phyloP scores from a whole-genome alignment of 495 filamentous ascomycete species.

The Lophiostoma macrostomum region DNA sequence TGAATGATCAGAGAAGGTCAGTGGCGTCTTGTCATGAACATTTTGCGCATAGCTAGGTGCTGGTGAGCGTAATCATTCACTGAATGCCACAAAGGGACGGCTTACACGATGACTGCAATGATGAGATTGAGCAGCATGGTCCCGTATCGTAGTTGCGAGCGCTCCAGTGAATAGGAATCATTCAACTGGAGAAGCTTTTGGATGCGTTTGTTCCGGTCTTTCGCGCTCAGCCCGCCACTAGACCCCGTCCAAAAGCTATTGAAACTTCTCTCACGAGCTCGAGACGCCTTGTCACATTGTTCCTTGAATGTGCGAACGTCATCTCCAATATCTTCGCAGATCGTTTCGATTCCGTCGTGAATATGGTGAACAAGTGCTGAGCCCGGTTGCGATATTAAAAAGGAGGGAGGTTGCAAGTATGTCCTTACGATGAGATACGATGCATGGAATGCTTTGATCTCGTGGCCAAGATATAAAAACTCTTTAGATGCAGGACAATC shows the following conservation, averaged over 20 bases:
- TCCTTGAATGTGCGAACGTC: neutral
- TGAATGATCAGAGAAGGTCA: constrained; percentile 4
- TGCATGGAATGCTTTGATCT: constrained; percentile 16
- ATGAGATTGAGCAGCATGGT: constrained; percentile 10
- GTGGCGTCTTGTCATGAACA: neutral
- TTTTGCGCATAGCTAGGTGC: constrained; percentile 1
- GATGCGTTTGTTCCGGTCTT: constrained; percentile 7
- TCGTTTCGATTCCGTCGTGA: constrained; percentile 4
- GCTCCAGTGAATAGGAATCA: neutral
- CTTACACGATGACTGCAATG: constrained; percentile 13
- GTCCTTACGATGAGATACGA: constrained; percentile 6
- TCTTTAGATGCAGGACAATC: constrained; percentile 9
- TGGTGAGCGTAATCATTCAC: neutral
- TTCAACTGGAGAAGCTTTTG: constrained; percentile 6
- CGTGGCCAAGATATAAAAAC: constrained; percentile 5
- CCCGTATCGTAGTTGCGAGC: constrained; percentile 11
- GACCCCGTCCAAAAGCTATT: neutral
- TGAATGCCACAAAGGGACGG: neutral
- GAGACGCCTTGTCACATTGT: neutral
- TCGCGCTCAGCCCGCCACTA: neutral
- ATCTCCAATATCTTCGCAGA: neutral
- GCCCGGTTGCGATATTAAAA: neutral
- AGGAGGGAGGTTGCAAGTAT: neutral
- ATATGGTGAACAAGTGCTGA: constrained; percentile 1
- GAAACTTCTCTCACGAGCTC: neutral